Conservation (phyloP, 805 yeast genomes). For the Saturnispora besseyi region DNA sequence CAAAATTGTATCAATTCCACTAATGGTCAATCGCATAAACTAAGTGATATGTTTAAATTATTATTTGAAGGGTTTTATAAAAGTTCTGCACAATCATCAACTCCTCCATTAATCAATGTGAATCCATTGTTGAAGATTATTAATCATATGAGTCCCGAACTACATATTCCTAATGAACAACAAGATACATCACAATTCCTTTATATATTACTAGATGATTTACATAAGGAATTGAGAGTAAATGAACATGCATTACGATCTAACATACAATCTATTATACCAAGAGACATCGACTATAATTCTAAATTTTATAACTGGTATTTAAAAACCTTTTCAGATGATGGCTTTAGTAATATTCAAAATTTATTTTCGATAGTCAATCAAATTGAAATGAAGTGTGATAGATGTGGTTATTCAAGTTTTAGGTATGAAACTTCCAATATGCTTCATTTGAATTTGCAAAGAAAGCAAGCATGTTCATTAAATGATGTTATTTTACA, state of each 20-base stretch:
- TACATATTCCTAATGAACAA: conserved; percentile 63
- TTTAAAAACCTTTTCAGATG: conserved; percentile 37
- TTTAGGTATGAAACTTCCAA: conserved; percentile 38
- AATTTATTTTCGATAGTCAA: conserved; percentile 66
- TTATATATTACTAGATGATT: conserved; percentile 52
- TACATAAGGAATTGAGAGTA: conserved; percentile 52
- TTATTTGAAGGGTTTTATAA: conserved; percentile 47
- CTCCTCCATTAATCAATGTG: conserved; percentile 53
- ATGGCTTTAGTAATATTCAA: conserved; percentile 61
- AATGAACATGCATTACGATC: conserved; percentile 19
- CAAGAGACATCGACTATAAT: conserved; percentile 22
- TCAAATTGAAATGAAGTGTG: conserved; percentile 54
- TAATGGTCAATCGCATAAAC: conserved; percentile 6
- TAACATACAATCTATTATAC: conserved; percentile 16
- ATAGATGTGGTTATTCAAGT: conserved; percentile 53
- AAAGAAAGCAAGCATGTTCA: conserved; percentile 15
- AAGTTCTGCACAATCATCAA: conserved; percentile 33
- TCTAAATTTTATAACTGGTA: conserved; percentile 52
- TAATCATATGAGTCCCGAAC: conserved; percentile 52
- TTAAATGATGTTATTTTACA: conserved; percentile 56
- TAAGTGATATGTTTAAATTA: conserved; percentile 43
- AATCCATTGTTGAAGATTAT: conserved; percentile 41
- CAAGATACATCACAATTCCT: conserved; percentile 78
- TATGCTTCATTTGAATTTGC: conserved; percentile 25
- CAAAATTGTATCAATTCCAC: conserved; percentile 11